Conservation (phyloP, 495 filamentous ascomycete genomes). For the Trichodelitschia bisporula region DNA sequence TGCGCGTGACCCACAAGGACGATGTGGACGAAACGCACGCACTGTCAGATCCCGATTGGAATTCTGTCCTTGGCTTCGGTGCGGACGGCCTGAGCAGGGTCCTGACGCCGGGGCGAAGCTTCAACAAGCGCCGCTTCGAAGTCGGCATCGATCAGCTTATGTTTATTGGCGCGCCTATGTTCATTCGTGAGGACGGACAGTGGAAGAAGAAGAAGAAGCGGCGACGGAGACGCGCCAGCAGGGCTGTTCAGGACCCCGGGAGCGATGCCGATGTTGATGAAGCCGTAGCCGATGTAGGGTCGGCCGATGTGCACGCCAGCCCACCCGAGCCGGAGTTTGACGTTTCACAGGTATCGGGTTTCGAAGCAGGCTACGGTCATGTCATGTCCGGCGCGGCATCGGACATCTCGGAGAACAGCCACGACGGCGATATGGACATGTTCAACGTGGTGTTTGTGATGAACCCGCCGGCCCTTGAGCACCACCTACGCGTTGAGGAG, state of each 20-base stretch:
- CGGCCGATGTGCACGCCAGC: background rate
- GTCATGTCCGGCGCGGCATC: slow-evolving; percentile 11
- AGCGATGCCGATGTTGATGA: slow-evolving; percentile 9
- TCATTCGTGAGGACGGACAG: slow-evolving; percentile 58
- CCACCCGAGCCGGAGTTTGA: background rate
- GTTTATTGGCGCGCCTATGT: slow-evolving; percentile 72
- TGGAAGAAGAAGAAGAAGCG: slow-evolving; percentile 49
- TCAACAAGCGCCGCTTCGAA: slow-evolving; percentile 72
- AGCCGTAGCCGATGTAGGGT: slow-evolving; percentile 14
- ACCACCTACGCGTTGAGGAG: slow-evolving; percentile 44
- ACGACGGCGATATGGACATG: slow-evolving; percentile 53
- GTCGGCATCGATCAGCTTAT: slow-evolving; percentile 61
- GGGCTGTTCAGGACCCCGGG: slow-evolving; percentile 3
- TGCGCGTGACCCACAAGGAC: slow-evolving; percentile 1
- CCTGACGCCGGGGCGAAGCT: slow-evolving; percentile 52
- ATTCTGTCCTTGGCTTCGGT: slow-evolving; percentile 50
- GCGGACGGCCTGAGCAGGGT: slow-evolving; percentile 63
- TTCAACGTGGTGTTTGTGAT: slow-evolving; percentile 91
- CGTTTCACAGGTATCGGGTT: slow-evolving; percentile 11
- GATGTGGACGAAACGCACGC: slow-evolving; percentile 4
- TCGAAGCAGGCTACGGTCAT: slow-evolving; percentile 12
- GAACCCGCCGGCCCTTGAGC: slow-evolving; percentile 51
- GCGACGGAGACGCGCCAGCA: slow-evolving; percentile 18
- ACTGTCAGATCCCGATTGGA: slow-evolving; percentile 25
- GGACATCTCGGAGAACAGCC: slow-evolving; percentile 10